These are phyloP conservation scores for Calvatia gigantea DNA, from an alignment of 768 basidiomycete genomes.

Conservation along the genomic window DNA sequence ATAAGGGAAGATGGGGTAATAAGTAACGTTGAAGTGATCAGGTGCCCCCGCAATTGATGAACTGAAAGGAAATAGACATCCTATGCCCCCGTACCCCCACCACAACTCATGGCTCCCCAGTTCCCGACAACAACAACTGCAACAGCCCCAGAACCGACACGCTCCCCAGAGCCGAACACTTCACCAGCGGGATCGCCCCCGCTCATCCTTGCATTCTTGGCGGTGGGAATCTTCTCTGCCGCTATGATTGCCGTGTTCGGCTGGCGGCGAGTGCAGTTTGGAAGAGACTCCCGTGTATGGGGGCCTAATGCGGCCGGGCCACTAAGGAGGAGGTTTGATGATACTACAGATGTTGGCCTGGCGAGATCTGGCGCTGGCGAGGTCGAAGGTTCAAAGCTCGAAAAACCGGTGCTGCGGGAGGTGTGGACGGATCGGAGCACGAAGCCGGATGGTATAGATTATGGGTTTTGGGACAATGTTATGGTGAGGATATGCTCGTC, in stretches of 20 bases:
- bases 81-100: conserved; percentile 12
- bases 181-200: conserved; percentile 42
- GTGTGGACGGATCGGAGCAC: conserved; percentile 25
- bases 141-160: background rate
- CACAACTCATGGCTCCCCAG: background rate
- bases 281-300: conserved; percentile 1
- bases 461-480: conserved; percentile 34
- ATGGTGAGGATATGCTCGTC: conserved; percentile 35
- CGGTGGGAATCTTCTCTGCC: conserved; percentile 52
- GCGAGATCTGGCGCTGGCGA: background rate
- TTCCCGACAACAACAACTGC: background rate
- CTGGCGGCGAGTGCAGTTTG: conserved; percentile 34
- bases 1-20: background rate
- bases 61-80: conserved; percentile 5
- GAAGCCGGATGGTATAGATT: conserved; percentile 10
- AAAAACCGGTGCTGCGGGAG: conserved; percentile 45
- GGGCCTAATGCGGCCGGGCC: background rate
- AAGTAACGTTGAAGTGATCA: background rate
- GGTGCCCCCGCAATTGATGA: conserved; percentile 1
- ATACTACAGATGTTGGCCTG: background rate
- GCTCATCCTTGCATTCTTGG: conserved; percentile 56
- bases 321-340: background rate
- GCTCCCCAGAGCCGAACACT: background rate
- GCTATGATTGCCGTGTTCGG: conserved; percentile 46
- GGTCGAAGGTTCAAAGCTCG: conserved; percentile 5